A percentile compares a stretch with the other conserved stretches of the same genome.
Evolutionary conservation across 345 rosid genomes (phyloP).

Genomic region (Gossypium raimondii): DNA sequence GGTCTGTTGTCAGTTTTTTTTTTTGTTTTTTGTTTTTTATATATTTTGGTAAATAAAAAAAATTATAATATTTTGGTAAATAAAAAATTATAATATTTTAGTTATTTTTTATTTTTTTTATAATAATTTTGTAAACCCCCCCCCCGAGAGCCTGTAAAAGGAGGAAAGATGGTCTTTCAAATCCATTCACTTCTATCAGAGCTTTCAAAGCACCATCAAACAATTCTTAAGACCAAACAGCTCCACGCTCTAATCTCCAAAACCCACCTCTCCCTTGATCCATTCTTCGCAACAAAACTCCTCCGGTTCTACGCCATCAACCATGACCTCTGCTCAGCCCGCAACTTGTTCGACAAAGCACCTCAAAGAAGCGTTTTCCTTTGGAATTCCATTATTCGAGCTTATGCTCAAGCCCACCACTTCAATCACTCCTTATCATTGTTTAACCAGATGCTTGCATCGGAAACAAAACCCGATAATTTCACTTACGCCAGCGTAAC

Average conservation of each 20-base stretch:
- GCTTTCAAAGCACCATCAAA: constrained; percentile 46
- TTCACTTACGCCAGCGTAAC: constrained; percentile 69
- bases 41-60: too few species aligned
- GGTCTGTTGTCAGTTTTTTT: too few species aligned
- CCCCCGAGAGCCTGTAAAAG: neutral
- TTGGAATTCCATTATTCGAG: constrained; percentile 81
- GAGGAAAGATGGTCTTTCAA: constrained; percentile 24
- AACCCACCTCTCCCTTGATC: constrained; percentile 46
- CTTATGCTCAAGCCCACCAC: constrained; percentile 46
- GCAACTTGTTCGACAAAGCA: constrained; percentile 65
- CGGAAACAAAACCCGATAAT: constrained; percentile 52
- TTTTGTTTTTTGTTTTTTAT: too few species aligned
- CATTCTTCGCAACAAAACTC: constrained; percentile 63
- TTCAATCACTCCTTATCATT: constrained; percentile 33
- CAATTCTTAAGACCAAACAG: constrained; percentile 48
- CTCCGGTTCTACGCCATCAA: constrained; percentile 47
- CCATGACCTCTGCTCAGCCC: constrained; percentile 46
- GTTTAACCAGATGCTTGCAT: constrained; percentile 45
- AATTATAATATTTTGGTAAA: too few species aligned
- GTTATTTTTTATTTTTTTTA: too few species aligned
- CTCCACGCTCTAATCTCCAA: constrained; percentile 60
- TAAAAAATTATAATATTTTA: too few species aligned
- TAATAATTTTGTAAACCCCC: too few species aligned
- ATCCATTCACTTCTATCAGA: constrained; percentile 37
- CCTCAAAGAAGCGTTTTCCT: constrained; percentile 71